These are phyloP conservation scores for Cladosporium sp. DNA, from an alignment of 2,329 filamentous ascomycete genomes.

Conservation along the genomic window DNA sequence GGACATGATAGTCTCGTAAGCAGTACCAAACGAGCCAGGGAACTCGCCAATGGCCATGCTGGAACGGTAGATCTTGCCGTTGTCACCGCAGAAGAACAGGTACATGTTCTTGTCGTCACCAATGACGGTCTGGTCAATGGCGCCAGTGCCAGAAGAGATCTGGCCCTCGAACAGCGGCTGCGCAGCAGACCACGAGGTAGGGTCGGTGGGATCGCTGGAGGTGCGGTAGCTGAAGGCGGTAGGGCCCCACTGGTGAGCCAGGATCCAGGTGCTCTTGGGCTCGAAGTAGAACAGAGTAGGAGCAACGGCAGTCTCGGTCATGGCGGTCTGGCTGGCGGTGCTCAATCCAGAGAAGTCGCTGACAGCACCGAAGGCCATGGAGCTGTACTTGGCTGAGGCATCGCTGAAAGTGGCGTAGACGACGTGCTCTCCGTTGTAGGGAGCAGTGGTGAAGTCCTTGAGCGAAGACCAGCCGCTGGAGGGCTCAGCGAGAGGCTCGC, in stretches of 20 bases:
- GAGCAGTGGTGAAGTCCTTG: slow-evolving; percentile 59
- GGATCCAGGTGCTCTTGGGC: slow-evolving; percentile 60
- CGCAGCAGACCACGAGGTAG: slow-evolving; percentile 53
- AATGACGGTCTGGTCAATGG: slow-evolving; percentile 62
- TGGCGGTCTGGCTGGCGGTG: slow-evolving; percentile 50
- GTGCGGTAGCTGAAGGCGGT: slow-evolving; percentile 59
- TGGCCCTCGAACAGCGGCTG: slow-evolving; percentile 55
- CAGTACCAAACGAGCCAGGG: slow-evolving; percentile 55
- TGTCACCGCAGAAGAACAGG: slow-evolving; percentile 64
- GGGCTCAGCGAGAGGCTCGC: slow-evolving; percentile 47
- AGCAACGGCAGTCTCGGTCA: slow-evolving; percentile 49
- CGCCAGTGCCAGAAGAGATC: slow-evolving; percentile 50
- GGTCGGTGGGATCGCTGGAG: slow-evolving; percentile 53
- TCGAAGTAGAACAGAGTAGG: slow-evolving; percentile 61
- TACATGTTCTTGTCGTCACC: slow-evolving; percentile 60
- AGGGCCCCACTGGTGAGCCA: slow-evolving; percentile 62
- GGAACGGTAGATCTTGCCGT: slow-evolving; percentile 62
- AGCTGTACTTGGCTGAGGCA: slow-evolving; percentile 46
- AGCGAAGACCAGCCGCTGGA: slow-evolving; percentile 53
- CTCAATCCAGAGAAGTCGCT: slow-evolving; percentile 51
- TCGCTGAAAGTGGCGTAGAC: slow-evolving; percentile 56
- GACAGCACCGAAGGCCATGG: slow-evolving; percentile 56
- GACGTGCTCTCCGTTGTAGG: slow-evolving; percentile 56
- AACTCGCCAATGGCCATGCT: slow-evolving; percentile 61
- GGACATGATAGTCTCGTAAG: slow-evolving; percentile 48